Conservation (phyloP, 306 rosid species). For the Vicia villosa region DNA sequence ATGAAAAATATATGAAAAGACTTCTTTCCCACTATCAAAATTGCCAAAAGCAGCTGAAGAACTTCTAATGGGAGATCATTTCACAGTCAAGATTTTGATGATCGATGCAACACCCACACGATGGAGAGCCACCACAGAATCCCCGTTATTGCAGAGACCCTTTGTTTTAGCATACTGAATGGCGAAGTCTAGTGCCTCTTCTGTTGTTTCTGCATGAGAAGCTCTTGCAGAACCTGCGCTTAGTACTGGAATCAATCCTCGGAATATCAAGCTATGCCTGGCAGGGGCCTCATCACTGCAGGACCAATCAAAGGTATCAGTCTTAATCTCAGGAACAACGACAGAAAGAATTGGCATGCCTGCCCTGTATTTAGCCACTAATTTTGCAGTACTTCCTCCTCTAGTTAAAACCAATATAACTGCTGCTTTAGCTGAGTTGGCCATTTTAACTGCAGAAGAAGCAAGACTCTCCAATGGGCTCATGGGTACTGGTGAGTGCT, state of each 20-base stretch:
- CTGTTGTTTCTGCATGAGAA: slow-evolving; percentile 88
- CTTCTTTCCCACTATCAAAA: slow-evolving; percentile 10
- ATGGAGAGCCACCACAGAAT: slow-evolving; percentile 90
- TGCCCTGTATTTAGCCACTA: slow-evolving; percentile 97
- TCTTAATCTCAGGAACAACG: slow-evolving; percentile 92
- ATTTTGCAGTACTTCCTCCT: slow-evolving; percentile 73
- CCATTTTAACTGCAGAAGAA: slow-evolving; percentile 82
- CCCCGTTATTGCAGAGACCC: slow-evolving; percentile 83
- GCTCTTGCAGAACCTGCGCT: slow-evolving; percentile 93
- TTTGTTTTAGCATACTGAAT: slow-evolving; percentile 71
- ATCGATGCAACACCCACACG: slow-evolving; percentile 88
- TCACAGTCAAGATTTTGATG: slow-evolving; percentile 93
- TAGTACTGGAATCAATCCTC: slow-evolving; percentile 89
- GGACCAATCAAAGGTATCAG: slow-evolving; percentile 84
- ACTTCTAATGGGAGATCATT: slow-evolving; percentile 49
- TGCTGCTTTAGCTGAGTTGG: slow-evolving; percentile 77
- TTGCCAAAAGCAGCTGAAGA: slow-evolving; percentile 11
- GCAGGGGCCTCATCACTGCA: slow-evolving; percentile 99
- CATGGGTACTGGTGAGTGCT: slow-evolving; percentile 87
- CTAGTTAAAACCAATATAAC: slow-evolving; percentile 80
- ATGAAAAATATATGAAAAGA: background rate
- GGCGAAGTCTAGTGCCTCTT: slow-evolving; percentile 82
- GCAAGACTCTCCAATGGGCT: slow-evolving; percentile 90
- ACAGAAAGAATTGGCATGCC: slow-evolving; percentile 94
- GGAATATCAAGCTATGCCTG: slow-evolving; percentile 93